phyloP scores from a whole-genome alignment of 75 land plant genomes.

The Picea glauca region DNA sequence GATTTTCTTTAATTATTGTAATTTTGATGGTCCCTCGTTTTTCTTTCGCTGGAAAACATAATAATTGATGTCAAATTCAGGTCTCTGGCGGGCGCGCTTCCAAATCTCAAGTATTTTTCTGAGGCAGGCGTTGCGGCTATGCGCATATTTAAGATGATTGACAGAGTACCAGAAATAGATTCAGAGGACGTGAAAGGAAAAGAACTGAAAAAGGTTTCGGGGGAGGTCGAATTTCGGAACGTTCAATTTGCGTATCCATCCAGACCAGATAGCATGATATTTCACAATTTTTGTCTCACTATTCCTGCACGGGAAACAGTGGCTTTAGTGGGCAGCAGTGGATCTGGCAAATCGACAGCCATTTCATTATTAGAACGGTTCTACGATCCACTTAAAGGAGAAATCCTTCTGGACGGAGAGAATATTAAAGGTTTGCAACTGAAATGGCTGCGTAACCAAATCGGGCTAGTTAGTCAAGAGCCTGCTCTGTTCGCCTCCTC shows the following conservation, averaged over 20 bases:
- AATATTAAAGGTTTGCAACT: constrained; percentile 45
- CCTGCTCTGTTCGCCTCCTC: constrained; percentile 73
- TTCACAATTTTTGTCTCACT: constrained; percentile 23
- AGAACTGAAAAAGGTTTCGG: constrained; percentile 34
- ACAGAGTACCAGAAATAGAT: constrained; percentile 67
- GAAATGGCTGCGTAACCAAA: constrained; percentile 62
- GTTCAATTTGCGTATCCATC: constrained; percentile 47
- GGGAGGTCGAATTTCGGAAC: constrained; percentile 40
- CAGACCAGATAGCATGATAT: constrained; percentile 25
- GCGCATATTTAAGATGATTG: constrained; percentile 51
- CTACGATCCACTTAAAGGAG: constrained; percentile 50
- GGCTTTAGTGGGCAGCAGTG: constrained; percentile 60
- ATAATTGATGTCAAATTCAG: constrained; percentile 14
- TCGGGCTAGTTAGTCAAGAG: constrained; percentile 78
- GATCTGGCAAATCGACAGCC: constrained; percentile 65
- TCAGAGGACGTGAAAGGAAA: constrained; percentile 47
- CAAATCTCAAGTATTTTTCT: constrained; percentile 69
- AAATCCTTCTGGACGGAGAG: constrained; percentile 47
- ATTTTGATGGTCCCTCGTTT: no score
- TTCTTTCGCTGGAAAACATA: neutral
- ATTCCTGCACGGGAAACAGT: constrained; percentile 48
- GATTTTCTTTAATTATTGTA: no score
- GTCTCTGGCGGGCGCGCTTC: constrained; percentile 55
- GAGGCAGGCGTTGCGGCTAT: constrained; percentile 65
- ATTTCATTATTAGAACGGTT: constrained; percentile 54